Evolutionary conservation across 2,329 filamentous ascomycete genomes (phyloP).

Genomic region (Ophiobolus disseminans): DNA sequence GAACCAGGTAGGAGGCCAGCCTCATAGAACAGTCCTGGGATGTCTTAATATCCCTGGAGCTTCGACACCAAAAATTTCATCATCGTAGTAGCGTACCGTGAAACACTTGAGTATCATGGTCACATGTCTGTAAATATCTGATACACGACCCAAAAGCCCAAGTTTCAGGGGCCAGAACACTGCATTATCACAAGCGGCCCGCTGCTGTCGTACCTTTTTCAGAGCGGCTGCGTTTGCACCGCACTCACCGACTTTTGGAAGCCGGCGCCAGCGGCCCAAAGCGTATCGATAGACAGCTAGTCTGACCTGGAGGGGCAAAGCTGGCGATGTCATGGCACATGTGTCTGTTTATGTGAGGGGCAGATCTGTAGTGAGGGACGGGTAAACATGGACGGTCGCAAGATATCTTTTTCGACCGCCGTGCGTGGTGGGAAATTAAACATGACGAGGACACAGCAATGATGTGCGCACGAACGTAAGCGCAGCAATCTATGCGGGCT

Average conservation of each 20-base stretch:
- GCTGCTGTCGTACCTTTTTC: constrained; percentile 32
- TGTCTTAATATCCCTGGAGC: neutral
- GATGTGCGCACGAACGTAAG: constrained; percentile 18
- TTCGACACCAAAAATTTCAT: neutral
- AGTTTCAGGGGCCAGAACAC: constrained; percentile 21
- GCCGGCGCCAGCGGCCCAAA: constrained; percentile 28
- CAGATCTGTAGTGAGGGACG: constrained; percentile 14
- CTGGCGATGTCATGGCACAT: constrained; percentile 32
- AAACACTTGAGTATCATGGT: constrained; percentile 2
- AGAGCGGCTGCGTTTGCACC: constrained; percentile 39
- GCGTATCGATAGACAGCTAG: constrained; percentile 39
- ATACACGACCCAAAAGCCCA: constrained; percentile 16
- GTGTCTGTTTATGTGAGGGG: constrained; percentile 19
- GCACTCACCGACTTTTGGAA: constrained; percentile 47
- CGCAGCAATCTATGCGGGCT: constrained; percentile 32
- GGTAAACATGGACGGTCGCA: constrained; percentile 2
- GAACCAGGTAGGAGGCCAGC: constrained; percentile 19
- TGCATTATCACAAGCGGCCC: constrained; percentile 32
- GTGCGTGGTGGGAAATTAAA: constrained; percentile 20
- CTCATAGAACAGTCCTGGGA: constrained; percentile 11
- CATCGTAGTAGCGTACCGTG: neutral
- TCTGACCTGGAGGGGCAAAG: constrained; percentile 30
- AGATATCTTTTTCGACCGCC: constrained; percentile 1
- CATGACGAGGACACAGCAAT: constrained; percentile 22
- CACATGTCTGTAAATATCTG: constrained; percentile 12